phyloP scores from a whole-genome alignment of 371 early-diverging fungal species.

The Mucor lusitanicus region DNA sequence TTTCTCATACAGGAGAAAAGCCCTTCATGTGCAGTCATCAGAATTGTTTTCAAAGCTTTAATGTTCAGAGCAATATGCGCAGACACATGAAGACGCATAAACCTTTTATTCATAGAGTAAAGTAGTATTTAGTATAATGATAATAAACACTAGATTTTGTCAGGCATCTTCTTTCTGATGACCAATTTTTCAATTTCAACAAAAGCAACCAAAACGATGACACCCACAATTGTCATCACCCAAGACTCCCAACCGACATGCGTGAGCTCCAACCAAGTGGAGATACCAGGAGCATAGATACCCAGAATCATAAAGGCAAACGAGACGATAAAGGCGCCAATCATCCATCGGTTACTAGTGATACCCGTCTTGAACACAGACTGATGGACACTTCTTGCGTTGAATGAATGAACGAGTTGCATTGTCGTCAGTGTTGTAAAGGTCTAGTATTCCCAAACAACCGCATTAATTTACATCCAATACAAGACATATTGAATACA shows the following conservation, averaged over 20 bases:
- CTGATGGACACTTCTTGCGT: conserved; percentile 69
- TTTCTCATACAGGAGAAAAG: conserved; percentile 75
- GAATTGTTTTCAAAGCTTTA: not conserved
- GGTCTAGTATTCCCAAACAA: conserved; percentile 38
- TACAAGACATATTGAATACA: not conserved
- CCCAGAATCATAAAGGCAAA: conserved; percentile 72
- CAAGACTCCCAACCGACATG: conserved; percentile 72
- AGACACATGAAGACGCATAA: not conserved
- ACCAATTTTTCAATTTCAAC: conserved; percentile 74
- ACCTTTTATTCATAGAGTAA: not conserved
- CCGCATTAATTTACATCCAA: conserved; percentile 15
- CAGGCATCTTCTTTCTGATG: conserved; percentile 33
- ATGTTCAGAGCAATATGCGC: not conserved
- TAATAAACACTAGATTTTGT: not conserved
- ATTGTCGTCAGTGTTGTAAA: conserved; percentile 77
- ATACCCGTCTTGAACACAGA: conserved; percentile 75
- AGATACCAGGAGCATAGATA: conserved; percentile 71
- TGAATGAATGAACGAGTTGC: conserved; percentile 81
- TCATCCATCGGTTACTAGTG: conserved; percentile 75
- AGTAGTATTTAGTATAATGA: not conserved
- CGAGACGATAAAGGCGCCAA: conserved; percentile 72
- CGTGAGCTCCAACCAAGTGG: conserved; percentile 66
- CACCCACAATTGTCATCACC: conserved; percentile 72
- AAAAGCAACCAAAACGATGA: conserved; percentile 61
- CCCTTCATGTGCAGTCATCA: conserved; percentile 57